Percentiles rank a stretch among this genome's conserved stretches.
Evolutionary conservation across 1,284 basidiomycete genomes (phyloP).

Genomic region (Sanghuangporus baumii): DNA sequence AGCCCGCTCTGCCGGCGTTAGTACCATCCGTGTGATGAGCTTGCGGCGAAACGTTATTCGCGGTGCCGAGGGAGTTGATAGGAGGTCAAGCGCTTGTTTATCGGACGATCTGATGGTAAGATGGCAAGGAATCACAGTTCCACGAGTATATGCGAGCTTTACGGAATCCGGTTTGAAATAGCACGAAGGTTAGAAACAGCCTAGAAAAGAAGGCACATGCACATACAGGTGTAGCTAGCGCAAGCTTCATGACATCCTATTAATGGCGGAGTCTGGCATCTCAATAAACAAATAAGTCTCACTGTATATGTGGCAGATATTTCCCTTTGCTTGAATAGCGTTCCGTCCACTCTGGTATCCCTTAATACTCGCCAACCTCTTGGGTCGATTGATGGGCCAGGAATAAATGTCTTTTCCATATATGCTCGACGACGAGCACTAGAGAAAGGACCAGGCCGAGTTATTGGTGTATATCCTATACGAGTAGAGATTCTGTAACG

Average conservation of each 20-base stretch:
- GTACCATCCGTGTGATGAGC: not conserved
- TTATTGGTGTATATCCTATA: conserved; percentile 12
- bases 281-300: not conserved
- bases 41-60: conserved; percentile 9
- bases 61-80: conserved; percentile 12
- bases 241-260: conserved; percentile 9
- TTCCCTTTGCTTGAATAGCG: conserved; percentile 10
- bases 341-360: conserved; percentile 1
- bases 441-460: conserved; percentile 8
- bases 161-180: not conserved
- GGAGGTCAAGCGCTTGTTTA: conserved; percentile 16
- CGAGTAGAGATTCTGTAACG: conserved; percentile 10
- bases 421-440: conserved; percentile 6
- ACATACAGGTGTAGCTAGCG: conserved; percentile 15
- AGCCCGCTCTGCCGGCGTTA: not conserved
- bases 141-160: conserved; percentile 17
- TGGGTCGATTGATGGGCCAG: conserved; percentile 11
- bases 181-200: not conserved
- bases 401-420: conserved; percentile 5
- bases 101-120: conserved; percentile 11
- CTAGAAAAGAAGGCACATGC: not conserved
- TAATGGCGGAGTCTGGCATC: not conserved
- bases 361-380: conserved; percentile 7
- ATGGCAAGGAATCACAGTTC: conserved; percentile 16
- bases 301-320: conserved; percentile 8